Conservation (phyloP, 306 rosid species). For the Fagus sylvatica region DNA sequence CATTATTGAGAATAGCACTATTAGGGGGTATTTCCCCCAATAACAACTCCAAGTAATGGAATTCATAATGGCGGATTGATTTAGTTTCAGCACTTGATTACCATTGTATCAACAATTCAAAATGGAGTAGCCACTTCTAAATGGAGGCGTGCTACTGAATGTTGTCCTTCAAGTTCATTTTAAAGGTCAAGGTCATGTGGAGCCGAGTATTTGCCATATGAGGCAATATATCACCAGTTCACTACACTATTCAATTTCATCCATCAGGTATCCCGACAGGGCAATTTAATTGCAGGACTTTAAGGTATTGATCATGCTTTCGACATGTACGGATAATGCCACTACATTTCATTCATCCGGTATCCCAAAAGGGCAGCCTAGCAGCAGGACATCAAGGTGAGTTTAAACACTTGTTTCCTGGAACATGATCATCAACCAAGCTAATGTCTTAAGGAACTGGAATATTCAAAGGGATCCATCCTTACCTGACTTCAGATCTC, state of each 20-base stretch:
- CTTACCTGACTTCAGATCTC: no score
- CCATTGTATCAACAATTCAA: background rate
- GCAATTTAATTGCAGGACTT: no score
- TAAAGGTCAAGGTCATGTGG: no score
- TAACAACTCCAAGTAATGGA: background rate
- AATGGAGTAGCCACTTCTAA: background rate
- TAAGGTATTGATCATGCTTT: no score
- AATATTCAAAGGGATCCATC: background rate
- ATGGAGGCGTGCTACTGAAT: background rate
- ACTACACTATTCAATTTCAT: no score
- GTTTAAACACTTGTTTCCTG: background rate
- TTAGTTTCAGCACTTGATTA: background rate
- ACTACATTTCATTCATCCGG: background rate
- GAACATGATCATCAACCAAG: background rate
- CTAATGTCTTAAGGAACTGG: background rate
- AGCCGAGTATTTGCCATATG: no score
- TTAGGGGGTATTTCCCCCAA: background rate
- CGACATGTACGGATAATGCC: no score
- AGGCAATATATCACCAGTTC: no score
- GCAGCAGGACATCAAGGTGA: no score
- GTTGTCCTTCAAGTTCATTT: background rate
- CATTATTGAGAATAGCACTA: background rate
- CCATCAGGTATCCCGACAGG: no score
- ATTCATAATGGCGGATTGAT: background rate
- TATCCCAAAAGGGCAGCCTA: background rate